Conservation (phyloP, 2,329 filamentous ascomycete genomes). For the Cytospora piceicola region DNA sequence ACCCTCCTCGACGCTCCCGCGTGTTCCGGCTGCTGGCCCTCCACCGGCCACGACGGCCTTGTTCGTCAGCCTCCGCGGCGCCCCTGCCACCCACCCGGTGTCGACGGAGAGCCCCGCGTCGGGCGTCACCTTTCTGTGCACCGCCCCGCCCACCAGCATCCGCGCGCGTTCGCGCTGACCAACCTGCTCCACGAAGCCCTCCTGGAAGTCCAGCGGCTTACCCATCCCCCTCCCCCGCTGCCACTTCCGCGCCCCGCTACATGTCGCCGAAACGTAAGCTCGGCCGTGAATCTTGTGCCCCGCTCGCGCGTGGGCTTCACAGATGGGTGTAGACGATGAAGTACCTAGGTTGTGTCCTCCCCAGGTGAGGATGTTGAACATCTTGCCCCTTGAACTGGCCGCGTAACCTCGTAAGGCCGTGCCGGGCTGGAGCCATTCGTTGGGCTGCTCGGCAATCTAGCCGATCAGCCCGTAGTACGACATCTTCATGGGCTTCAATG, state of each 20-base stretch:
- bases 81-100: slow-evolving; percentile 27
- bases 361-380: slow-evolving; percentile 8
- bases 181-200: slow-evolving; percentile 29
- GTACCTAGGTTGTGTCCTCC: slow-evolving; percentile 2
- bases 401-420: slow-evolving; percentile 16
- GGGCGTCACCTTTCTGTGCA: slow-evolving; percentile 31
- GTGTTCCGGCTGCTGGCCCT: not conserved
- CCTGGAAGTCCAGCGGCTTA: slow-evolving; percentile 29
- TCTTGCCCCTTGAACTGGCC: not conserved
- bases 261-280: slow-evolving; percentile 29
- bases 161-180: slow-evolving; percentile 29
- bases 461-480: slow-evolving; percentile 27
- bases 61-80: slow-evolving; percentile 30
- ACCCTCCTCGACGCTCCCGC: slow-evolving; percentile 13
- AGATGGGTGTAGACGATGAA: slow-evolving; percentile 28
- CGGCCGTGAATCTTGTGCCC: slow-evolving; percentile 27
- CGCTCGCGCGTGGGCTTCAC: slow-evolving; percentile 17
- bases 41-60: not conserved
- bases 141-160: slow-evolving; percentile 32
- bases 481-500: slow-evolving; percentile 23
- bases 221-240: too few species aligned
- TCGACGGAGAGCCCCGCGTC: slow-evolving; percentile 30
- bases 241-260: not conserved
- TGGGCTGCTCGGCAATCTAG: not conserved
- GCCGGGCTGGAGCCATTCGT: slow-evolving; percentile 12